phyloP scores from a whole-genome alignment of 1,284 basidiomycete genomes.

The Sparassis latifolia region DNA sequence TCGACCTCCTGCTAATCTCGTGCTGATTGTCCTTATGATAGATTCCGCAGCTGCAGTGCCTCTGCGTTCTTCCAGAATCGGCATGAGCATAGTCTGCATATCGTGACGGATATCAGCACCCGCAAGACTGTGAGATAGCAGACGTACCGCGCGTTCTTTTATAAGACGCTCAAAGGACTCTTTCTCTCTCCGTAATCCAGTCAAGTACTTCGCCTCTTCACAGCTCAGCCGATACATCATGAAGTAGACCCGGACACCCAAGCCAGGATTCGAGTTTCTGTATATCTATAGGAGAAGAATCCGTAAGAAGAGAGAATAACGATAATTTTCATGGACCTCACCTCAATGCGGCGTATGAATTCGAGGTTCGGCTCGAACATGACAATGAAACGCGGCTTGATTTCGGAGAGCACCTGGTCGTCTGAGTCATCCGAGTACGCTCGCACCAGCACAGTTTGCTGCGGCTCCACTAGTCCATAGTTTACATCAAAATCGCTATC shows the following conservation, averaged over 20 bases:
- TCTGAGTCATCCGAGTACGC: conserved; percentile 92
- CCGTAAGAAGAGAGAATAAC: neutral
- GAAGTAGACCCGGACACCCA: conserved; percentile 91
- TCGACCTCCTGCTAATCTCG: conserved; percentile 83
- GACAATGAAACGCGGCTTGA: conserved; percentile 87
- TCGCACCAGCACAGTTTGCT: conserved; percentile 81
- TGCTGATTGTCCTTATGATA: conserved; percentile 82
- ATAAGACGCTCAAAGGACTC: conserved; percentile 93
- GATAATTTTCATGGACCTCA: conserved; percentile 50
- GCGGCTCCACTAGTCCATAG: conserved; percentile 78
- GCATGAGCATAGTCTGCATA: conserved; percentile 81
- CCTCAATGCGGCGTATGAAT: conserved; percentile 91
- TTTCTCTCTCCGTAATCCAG: conserved; percentile 85
- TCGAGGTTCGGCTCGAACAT: conserved; percentile 95
- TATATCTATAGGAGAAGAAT: conserved; percentile 55
- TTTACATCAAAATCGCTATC: conserved; percentile 67
- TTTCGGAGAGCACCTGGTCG: conserved; percentile 82
- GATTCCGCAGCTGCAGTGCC: conserved; percentile 39
- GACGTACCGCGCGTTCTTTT: conserved; percentile 80
- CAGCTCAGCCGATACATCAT: conserved; percentile 90
- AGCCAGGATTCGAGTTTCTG: conserved; percentile 71
- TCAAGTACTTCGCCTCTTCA: conserved; percentile 94
- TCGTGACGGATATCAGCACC: neutral
- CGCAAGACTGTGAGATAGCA: neutral
- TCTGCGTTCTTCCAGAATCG: conserved; percentile 71